Percentiles rank a stretch among this genome's conserved stretches.
phyloP scores from a whole-genome alignment of 1,284 basidiomycete genomes.

The Cutaneotrichosporon cutaneum region DNA sequence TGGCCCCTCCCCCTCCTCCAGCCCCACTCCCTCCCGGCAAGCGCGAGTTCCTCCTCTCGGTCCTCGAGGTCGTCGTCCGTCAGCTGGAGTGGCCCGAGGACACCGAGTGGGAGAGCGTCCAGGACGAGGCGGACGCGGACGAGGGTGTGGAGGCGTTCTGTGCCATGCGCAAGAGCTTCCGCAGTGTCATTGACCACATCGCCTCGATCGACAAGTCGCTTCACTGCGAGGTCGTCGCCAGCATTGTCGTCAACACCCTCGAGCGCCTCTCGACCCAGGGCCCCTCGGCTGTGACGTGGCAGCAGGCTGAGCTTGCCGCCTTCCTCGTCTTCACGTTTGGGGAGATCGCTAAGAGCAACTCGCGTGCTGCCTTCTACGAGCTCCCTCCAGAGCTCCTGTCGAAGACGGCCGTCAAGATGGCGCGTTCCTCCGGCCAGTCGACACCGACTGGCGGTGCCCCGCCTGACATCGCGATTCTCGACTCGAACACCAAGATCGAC shows the following conservation, averaged over 20 bases:
- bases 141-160: slow-evolving; percentile 85
- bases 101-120: slow-evolving; percentile 82
- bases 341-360: slow-evolving; percentile 66
- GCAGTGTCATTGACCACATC: slow-evolving; percentile 89
- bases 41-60: slow-evolving; percentile 72
- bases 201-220: slow-evolving; percentile 66
- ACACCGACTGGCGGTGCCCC: slow-evolving; percentile 32
- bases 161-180: slow-evolving; percentile 62
- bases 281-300: slow-evolving; percentile 68
- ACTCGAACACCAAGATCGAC: slow-evolving; percentile 60
- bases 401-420: slow-evolving; percentile 34
- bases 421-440: slow-evolving; percentile 35
- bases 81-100: slow-evolving; percentile 64
- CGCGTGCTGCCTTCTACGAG: slow-evolving; percentile 52
- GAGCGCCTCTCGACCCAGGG: slow-evolving; percentile 44
- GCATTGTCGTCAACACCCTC: slow-evolving; percentile 47
- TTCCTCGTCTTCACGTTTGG: slow-evolving; percentile 92
- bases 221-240: slow-evolving; percentile 52
- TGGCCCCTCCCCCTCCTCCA: slow-evolving; percentile 29
- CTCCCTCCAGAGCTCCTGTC: slow-evolving; percentile 50
- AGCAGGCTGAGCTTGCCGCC: slow-evolving; percentile 87
- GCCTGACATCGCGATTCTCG: slow-evolving; percentile 1
- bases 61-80: slow-evolving; percentile 75
- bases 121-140: slow-evolving; percentile 77
- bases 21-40: slow-evolving; percentile 62